These are phyloP conservation scores for Bryum argenteum DNA, from an alignment of 225 moss, liverwort and hornwort species.

Conservation along the genomic window DNA sequence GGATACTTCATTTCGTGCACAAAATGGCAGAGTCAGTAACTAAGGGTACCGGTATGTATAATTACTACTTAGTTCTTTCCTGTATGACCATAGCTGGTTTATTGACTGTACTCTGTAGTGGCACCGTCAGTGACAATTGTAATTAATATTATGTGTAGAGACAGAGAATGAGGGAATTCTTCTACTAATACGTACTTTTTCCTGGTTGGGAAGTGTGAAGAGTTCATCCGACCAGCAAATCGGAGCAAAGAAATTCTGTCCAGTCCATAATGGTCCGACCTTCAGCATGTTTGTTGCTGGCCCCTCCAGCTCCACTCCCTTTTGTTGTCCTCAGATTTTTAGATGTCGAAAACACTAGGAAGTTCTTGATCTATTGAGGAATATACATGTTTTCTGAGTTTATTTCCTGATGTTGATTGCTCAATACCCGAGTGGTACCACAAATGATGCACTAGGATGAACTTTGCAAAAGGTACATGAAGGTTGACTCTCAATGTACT, in stretches of 20 bases:
- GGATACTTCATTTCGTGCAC: neutral
- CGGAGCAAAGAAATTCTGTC: constrained; percentile 33
- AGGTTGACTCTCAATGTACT: too few relatives aligned
- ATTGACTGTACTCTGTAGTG: too few relatives aligned
- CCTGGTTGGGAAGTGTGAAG: constrained; percentile 18
- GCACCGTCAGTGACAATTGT: neutral
- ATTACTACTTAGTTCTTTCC: too few relatives aligned
- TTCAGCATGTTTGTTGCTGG: neutral
- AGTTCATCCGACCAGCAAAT: constrained; percentile 42
- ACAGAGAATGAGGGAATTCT: neutral
- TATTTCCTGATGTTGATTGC: too few relatives aligned
- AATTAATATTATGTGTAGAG: neutral
- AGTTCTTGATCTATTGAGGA: too few relatives aligned
- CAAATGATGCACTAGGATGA: too few relatives aligned
- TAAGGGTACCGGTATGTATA: neutral
- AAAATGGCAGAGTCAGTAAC: neutral
- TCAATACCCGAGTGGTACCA: too few relatives aligned
- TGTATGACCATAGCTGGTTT: too few relatives aligned
- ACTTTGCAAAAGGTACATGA: too few relatives aligned
- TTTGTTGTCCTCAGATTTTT: neutral
- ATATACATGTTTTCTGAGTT: too few relatives aligned
- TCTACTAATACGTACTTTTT: neutral
- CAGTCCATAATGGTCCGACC: constrained; percentile 36
- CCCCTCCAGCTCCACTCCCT: neutral
- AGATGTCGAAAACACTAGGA: too few relatives aligned